Evolutionary conservation across 2,329 filamentous ascomycete genomes (phyloP).

Genomic region (Didymella pinodella): DNA sequence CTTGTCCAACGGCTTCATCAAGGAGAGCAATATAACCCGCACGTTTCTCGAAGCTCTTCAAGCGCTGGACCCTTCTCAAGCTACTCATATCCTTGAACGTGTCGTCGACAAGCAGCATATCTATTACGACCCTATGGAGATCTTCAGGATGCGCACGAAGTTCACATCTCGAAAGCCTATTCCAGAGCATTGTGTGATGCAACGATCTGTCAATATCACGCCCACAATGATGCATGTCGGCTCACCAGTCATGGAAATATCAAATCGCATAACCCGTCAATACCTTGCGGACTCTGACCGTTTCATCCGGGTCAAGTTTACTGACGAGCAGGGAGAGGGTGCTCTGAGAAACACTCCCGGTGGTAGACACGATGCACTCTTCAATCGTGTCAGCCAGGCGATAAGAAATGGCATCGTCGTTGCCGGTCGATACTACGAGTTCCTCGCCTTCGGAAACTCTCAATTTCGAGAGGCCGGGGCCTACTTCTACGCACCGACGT

Average conservation of each 20-base stretch:
- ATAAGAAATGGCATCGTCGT: constrained; percentile 81
- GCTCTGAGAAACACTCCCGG: constrained; percentile 43
- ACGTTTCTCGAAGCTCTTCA: constrained; percentile 72
- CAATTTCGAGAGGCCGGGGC: constrained; percentile 91
- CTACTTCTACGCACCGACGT: constrained; percentile 85
- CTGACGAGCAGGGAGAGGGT: constrained; percentile 73
- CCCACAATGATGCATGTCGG: constrained; percentile 82
- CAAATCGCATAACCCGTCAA: constrained; percentile 83
- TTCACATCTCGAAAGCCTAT: constrained; percentile 54
- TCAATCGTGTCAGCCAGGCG: constrained; percentile 74
- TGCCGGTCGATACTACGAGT: constrained; percentile 82
- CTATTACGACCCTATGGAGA: constrained; percentile 73
- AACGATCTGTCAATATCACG: constrained; percentile 81
- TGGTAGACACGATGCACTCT: constrained; percentile 64
- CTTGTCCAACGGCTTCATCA: constrained; percentile 78
- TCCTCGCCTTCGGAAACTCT: constrained; percentile 93
- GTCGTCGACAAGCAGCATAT: constrained; percentile 69
- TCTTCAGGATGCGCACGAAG: constrained; percentile 65
- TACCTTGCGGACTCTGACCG: constrained; percentile 74
- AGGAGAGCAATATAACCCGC: constrained; percentile 74
- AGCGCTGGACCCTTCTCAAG: constrained; percentile 60
- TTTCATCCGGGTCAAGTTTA: constrained; percentile 89
- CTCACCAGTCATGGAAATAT: constrained; percentile 81
- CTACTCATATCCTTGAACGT: constrained; percentile 75
- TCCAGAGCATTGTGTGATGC: constrained; percentile 75